Conservation (phyloP, 2,329 filamentous ascomycete genomes). For the Penicillium sp. region DNA sequence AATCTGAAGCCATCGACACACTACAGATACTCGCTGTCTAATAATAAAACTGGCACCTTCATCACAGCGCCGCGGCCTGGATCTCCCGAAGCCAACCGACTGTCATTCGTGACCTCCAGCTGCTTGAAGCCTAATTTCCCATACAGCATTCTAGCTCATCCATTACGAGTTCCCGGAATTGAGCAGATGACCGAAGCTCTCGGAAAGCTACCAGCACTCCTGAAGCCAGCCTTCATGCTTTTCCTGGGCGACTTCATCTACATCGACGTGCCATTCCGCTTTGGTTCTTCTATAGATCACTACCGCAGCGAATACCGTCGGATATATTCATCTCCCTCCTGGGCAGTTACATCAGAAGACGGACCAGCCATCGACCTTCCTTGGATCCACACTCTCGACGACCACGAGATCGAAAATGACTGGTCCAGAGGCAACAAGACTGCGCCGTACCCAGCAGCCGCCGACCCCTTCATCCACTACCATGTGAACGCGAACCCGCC, state of each 20-base stretch:
- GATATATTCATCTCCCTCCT: constrained; percentile 93
- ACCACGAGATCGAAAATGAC: constrained; percentile 94
- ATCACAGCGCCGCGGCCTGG: constrained; percentile 68
- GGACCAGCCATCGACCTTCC: constrained; percentile 62
- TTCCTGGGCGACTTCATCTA: constrained; percentile 51
- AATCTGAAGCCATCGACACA: constrained; percentile 63
- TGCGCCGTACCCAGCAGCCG: constrained; percentile 70
- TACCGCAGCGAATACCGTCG: constrained; percentile 91
- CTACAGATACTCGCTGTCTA: constrained; percentile 82
- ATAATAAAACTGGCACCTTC: constrained; percentile 80
- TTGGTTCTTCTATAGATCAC: constrained; percentile 65
- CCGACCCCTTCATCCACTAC: constrained; percentile 81
- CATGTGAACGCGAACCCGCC: constrained; percentile 83
- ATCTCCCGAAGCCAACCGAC: constrained; percentile 59
- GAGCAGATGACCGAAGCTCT: constrained; percentile 69
- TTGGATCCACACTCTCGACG: constrained; percentile 95
- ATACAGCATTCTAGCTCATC: constrained; percentile 77
- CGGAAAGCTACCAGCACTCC: constrained; percentile 58
- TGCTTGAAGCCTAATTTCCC: constrained; percentile 90
- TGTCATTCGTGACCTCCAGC: constrained; percentile 87
- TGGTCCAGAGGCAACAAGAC: constrained; percentile 74
- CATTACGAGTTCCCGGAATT: constrained; percentile 75
- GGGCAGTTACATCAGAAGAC: constrained; percentile 58
- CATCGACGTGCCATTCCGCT: constrained; percentile 72
- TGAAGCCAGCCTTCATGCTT: constrained; percentile 53